Base-by-base conservation (phyloP, 345 rosid species). In the Aethionema arabicum region DNA sequence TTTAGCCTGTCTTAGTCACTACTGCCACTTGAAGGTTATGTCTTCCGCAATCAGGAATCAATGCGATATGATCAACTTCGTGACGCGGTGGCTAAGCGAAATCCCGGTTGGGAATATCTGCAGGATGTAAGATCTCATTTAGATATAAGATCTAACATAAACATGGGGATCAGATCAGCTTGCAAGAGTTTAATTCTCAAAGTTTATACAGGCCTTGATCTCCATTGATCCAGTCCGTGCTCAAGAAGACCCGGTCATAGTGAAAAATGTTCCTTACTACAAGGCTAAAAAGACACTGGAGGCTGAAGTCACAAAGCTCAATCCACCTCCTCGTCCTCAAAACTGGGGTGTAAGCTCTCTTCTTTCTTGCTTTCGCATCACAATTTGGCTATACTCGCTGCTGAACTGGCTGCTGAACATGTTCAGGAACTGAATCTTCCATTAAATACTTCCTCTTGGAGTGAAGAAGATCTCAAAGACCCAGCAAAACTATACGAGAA, bases 101-200 rank as follows among this genome's bases (percentile, higher is more conserved):
- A 77, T 60, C 98, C 90, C 52, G 98, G 98, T 10, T 88, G 98
- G 96, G 98, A 91, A 75, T 76, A 82, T 79, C 73, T 91, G 69
- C 98, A 88, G 67, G 90, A 88, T 74, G 96, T 91, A 77, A 80
- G 82, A 75, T 67, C 13, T 0, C n/a, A 39, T 52, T 43, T 42
- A 16, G 44, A 8, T 48, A 21, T 32, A 31, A 14, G n/a, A 45
- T 33, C 7, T 39, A 32, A 13, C 35, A 2, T 16, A 31, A 54
- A 10, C 39, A 37, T 67, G 13, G 27, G 31, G 14, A 32, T 40
- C 38, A 40, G 21, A 31, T 54, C 50, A 52, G 56, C 38, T 39
- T 5, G 52, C 62, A 72, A 72, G 45, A 51, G 11, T 44, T 46
- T 65, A 54, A 65, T 40, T 8, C 5, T 57, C 59, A 32, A 62